Base-by-base conservation (phyloP, 176 grass and related monocot species). In the Triticum monococcum region DNA sequence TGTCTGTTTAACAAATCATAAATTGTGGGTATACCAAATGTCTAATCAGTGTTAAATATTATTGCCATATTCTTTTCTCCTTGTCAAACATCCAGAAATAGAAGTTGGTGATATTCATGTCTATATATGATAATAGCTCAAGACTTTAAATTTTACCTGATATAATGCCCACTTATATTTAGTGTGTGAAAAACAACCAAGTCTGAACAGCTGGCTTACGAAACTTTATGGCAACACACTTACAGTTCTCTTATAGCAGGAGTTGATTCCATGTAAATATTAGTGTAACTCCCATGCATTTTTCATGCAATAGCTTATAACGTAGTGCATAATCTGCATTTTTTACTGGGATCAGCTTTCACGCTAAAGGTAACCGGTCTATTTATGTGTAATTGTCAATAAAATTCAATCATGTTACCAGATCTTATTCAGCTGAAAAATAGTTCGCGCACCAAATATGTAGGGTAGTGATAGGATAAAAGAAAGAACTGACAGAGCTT, bases 1-100 rank as follows among this genome's bases (percentile, higher is more conserved):
- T 85, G 6, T 56, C 32, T 71, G 22, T 85, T 85, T 75, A 1
- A 67, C 78, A 79, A 91, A 78, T 16, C 38, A 68, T 63, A 79
- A 17, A 31, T 28, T 9, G 2, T 41, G 5, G 73, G 38, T 45
- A 65, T 79, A 54, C 33, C 48, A 61, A 12, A 38, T 71, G 22
- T 45, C 45, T 11, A 33, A 4, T 79, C 80, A 32, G 73, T 81
- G 3, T 63, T 67, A 12, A 64, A 70, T 81, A 11, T 46, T 88
- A 68, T 82, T 43, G 45, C 48, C 22, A 54, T 54, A 59, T 5
- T 54, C 14, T 67, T 79, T 87, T 87, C 14, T 75, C 65, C 22
- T 36, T 75, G n/a, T 66, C 10, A 78, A 22, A 60, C 16, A 3
- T 79, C 38, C 38, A 70, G 14, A 60, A 26, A 18, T 57, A n/a